Evolutionary conservation across 2,329 filamentous ascomycete genomes (phyloP), one percentile per base, ranked within the genome.

Genomic region (Periconia sp.): DNA sequence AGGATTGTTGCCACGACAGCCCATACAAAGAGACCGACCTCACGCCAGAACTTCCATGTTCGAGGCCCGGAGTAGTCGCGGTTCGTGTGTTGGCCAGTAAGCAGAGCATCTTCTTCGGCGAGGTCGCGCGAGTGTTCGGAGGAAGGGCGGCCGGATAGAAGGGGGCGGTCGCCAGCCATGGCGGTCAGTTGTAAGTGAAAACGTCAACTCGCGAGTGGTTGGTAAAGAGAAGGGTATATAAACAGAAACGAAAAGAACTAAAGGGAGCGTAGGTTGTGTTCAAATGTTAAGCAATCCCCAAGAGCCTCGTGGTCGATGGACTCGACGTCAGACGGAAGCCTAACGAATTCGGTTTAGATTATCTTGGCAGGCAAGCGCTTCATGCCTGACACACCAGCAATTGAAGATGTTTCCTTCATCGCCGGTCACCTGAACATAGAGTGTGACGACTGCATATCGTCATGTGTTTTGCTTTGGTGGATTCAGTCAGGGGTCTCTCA

Each of bases 11-110:
- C 91, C 20, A 93, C 64, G 15, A 94, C 74, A 6, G 92, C 91
- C 92, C 92, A 96, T 46, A 83, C 76, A 69, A 96, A 92, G 58
- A 96, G 77, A 20, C 87, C 83, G 49, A 90, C 74, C 70, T 97
- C 91, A 57, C 89, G 85, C 84, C 85, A 89, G 68, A 82, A 81
- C 52, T 83, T 72, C 72, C 84, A 83, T 54, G 73, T 74, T 50
- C 76, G 74, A 44, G 69, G 63, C 49, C 65, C 60, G 54, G 46
- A 47, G 49, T 64, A 57, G 58, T 30, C 51, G 50, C 61, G 65
- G 50, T 57, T 59, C 20, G 63, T 73, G 47, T 68, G 73, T 65
- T 85, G 73, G 59, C 86, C 81, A 37, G 85, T 82, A 53, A 87
- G 73, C 55, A 89, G 75, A 41, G 83, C 82, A 64, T 88, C 82